Conservation (phyloP, 2,329 filamentous ascomycete species). For the Herpotrichia juniperi region DNA sequence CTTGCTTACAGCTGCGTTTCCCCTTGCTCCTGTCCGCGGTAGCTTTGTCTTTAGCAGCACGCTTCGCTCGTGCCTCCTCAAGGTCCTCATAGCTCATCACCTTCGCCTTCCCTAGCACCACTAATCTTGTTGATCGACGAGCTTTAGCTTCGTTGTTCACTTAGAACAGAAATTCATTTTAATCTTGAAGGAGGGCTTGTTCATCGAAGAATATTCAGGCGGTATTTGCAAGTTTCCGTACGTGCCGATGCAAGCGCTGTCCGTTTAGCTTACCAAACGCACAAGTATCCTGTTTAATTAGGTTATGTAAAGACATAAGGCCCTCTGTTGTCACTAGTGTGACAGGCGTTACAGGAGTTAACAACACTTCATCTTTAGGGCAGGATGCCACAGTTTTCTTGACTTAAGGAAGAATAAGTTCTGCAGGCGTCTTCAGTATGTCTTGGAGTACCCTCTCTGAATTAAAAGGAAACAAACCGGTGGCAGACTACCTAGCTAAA, state of each 20-base stretch:
- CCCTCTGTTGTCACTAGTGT: neutral
- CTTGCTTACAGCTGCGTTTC: neutral
- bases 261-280: constrained; percentile 9
- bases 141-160: constrained; percentile 35
- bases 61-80: neutral
- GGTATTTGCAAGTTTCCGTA: constrained; percentile 24
- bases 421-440: neutral
- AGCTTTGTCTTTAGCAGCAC: neutral
- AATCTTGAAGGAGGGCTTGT: constrained; percentile 28
- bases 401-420: neutral
- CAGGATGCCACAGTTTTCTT: neutral
- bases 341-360: constrained; percentile 10
- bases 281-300: constrained; percentile 11
- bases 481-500: neutral
- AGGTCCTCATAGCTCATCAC: constrained; percentile 19
- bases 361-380: neutral
- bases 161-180: constrained; percentile 29
- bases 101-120: constrained; percentile 28
- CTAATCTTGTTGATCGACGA: constrained; percentile 26
- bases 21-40: neutral
- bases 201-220: constrained; percentile 29
- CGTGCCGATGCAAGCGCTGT: constrained; percentile 7
- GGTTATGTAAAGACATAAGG: neutral
- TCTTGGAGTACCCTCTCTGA: neutral
- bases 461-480: neutral